Percentiles rank a stretch among this genome's conserved stretches.
Conservation (phyloP, 306 rosid genomes). For the Vigna trinervia region DNA sequence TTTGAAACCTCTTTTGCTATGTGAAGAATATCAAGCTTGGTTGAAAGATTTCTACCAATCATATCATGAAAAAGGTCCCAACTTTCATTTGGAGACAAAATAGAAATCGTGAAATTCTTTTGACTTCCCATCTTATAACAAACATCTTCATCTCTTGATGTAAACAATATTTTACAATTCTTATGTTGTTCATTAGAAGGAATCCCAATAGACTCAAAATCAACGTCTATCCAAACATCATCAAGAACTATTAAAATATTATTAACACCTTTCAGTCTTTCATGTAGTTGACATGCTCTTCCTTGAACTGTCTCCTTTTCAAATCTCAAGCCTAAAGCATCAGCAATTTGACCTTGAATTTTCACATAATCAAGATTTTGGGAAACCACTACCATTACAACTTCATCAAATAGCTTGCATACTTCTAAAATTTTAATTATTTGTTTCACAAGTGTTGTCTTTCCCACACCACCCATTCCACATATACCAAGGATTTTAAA, state of each 20-base stretch:
- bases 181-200: slow-evolving; percentile 12
- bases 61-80: slow-evolving; percentile 37
- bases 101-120: slow-evolving; percentile 5
- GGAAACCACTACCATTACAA: slow-evolving; percentile 36
- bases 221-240: slow-evolving; percentile 48
- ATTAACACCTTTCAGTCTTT: background rate
- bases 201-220: slow-evolving; percentile 43
- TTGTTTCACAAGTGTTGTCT: slow-evolving; percentile 40
- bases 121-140: slow-evolving; percentile 32
- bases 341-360: slow-evolving; percentile 41
- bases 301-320: background rate
- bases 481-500: slow-evolving; percentile 25
- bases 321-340: slow-evolving; percentile 11
- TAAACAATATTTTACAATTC: slow-evolving; percentile 46
- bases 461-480: slow-evolving; percentile 51
- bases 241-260: slow-evolving; percentile 48
- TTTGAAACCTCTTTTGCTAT: slow-evolving; percentile 40
- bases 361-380: background rate
- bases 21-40: background rate
- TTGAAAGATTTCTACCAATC: background rate
- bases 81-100: slow-evolving; percentile 20
- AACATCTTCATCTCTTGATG: slow-evolving; percentile 43
- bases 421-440: slow-evolving; percentile 3
- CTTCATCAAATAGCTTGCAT: slow-evolving; percentile 36
- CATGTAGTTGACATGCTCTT: background rate